Percentiles rank a stretch among this genome's conserved stretches.
Conservation (phyloP, 2,329 filamentous ascomycete species). For the Aspergillus texensis region DNA sequence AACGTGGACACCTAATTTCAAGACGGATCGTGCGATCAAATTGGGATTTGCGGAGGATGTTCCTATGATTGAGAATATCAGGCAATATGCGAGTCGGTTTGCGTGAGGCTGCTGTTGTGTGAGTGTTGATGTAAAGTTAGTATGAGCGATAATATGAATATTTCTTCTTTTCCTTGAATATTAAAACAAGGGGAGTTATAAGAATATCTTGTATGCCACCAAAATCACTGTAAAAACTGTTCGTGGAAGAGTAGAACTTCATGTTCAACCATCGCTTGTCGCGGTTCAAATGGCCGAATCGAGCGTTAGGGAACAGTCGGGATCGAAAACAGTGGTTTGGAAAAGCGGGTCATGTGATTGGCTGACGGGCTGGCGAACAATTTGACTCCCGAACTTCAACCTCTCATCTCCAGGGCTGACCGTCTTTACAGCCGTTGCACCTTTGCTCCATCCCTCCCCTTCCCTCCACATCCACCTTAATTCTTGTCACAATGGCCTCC, state of each 20-base stretch:
- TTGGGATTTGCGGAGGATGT: conserved; percentile 51
- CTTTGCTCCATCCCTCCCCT: conserved; percentile 51
- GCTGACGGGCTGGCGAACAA: conserved; percentile 45
- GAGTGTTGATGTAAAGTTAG: background rate
- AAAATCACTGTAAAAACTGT: background rate
- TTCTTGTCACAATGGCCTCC: conserved; percentile 75
- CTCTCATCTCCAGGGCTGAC: conserved; percentile 39
- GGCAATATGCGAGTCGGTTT: conserved; percentile 40
- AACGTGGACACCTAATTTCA: conserved; percentile 63
- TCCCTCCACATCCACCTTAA: conserved; percentile 37
- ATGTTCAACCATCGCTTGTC: background rate
- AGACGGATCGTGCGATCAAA: conserved; percentile 55
- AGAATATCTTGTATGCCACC: background rate
- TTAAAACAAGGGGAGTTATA: background rate
- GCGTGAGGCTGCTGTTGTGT: conserved; percentile 18
- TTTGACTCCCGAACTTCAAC: conserved; percentile 50
- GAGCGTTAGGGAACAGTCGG: conserved; percentile 34
- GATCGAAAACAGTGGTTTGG: conserved; percentile 38
- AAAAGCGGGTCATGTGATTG: conserved; percentile 50
- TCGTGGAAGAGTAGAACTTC: background rate
- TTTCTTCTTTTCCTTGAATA: background rate
- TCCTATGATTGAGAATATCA: conserved; percentile 44
- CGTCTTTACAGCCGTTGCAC: conserved; percentile 28
- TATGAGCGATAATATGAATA: background rate
- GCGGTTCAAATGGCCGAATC: background rate